Conservation (phyloP, 2,329 filamentous ascomycete species). For the Zymoseptoria pseudotritici region DNA sequence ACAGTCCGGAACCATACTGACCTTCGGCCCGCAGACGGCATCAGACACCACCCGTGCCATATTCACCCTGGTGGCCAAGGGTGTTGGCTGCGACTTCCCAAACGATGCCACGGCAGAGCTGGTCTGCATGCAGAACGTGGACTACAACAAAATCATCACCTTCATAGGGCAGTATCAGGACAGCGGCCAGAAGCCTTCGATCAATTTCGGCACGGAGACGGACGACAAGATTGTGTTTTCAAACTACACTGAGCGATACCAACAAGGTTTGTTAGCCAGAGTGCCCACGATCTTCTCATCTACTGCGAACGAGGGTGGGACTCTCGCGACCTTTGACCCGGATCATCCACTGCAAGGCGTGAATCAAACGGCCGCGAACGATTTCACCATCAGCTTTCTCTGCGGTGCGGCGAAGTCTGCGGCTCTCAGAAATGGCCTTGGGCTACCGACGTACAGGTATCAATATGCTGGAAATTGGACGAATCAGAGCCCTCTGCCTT, state of each 20-base stretch:
- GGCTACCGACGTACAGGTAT: conserved; percentile 31
- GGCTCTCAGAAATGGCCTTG: conserved; percentile 18
- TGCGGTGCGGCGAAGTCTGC: background rate
- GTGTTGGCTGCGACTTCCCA: conserved; percentile 28
- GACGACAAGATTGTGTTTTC: conserved; percentile 1
- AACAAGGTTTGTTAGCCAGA: conserved; percentile 24
- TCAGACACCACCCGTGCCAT: conserved; percentile 22
- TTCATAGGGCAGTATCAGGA: conserved; percentile 29
- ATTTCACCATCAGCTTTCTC: background rate
- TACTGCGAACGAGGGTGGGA: conserved; percentile 24
- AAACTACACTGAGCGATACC: conserved; percentile 25
- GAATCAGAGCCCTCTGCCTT: conserved; percentile 13
- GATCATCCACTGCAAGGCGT: background rate
- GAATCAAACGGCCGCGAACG: background rate
- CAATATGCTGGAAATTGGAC: conserved; percentile 26
- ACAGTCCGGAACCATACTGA: conserved; percentile 19
- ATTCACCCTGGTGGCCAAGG: conserved; percentile 33
- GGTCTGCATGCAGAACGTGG: conserved; percentile 31
- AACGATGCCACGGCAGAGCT: conserved; percentile 25
- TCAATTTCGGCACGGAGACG: conserved; percentile 6
- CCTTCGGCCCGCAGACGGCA: conserved; percentile 11
- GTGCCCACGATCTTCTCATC: conserved; percentile 31
- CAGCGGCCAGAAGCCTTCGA: conserved; percentile 19
- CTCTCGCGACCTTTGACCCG: background rate
- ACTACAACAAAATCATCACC: conserved; percentile 22